Evolutionary conservation across 2,329 filamentous ascomycete genomes (phyloP).

Genomic region (Trichoderma endophyticum): DNA sequence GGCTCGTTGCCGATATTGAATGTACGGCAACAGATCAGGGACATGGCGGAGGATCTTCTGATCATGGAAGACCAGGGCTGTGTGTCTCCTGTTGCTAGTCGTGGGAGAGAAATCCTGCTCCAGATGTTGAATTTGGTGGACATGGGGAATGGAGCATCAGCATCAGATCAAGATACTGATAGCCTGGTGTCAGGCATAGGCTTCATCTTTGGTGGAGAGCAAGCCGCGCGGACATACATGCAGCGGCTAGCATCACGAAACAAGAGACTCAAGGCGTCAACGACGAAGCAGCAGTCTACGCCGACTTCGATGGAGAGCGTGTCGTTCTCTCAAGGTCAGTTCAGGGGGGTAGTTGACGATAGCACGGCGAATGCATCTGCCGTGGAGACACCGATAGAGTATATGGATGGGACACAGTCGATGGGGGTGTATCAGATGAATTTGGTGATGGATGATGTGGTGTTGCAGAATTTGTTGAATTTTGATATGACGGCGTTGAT

Average conservation of each 20-base stretch:
- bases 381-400: not conserved
- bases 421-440: not conserved
- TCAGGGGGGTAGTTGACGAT: not conserved
- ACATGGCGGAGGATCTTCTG: slow-evolving; percentile 18
- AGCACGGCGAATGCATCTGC: not conserved
- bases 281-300: not conserved
- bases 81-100: slow-evolving; percentile 15
- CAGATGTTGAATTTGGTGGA: slow-evolving; percentile 15
- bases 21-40: slow-evolving; percentile 13
- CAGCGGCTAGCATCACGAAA: slow-evolving; percentile 9
- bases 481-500: slow-evolving; percentile 21
- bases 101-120: slow-evolving; percentile 15
- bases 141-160: not conserved
- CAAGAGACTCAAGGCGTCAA: not conserved
- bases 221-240: slow-evolving; percentile 16
- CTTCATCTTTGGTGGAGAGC: slow-evolving; percentile 19
- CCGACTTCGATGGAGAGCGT: not conserved
- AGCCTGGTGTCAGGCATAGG: slow-evolving; percentile 5
- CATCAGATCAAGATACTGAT: slow-evolving; percentile 10
- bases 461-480: slow-evolving; percentile 13
- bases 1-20: slow-evolving; percentile 20
- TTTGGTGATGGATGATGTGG: slow-evolving; percentile 15
- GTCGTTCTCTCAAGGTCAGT: not conserved
- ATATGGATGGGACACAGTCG: not conserved
- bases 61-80: slow-evolving; percentile 17